Evolutionary conservation across 441 rosid species (phyloP), one percentile per base, ranked within the genome.

Genomic region (Aquilaria agallochum): DNA sequence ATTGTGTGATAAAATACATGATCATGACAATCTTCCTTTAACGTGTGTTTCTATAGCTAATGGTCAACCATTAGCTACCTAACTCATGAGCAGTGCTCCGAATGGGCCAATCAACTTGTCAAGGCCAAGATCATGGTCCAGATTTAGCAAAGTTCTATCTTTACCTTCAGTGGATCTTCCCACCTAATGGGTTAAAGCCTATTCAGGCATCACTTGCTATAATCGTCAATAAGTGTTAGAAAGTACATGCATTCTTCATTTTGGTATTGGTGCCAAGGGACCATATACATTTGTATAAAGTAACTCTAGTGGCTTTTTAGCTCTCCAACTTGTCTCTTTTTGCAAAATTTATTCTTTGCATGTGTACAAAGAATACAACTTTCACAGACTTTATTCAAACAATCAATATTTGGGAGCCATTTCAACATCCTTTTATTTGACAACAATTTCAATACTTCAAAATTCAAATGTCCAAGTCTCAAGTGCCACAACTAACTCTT

Each of bases 371-470:
- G 5, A 10, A 53, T 14, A 15, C 58, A 62, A 20, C 27, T 20
- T 20, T 20, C 27, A 20, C 27, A 20, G 3, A 13, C 45, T 33
- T 52, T 27, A 31, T 34, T 51, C 4, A 31, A 48, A 31, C 11
- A 4, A 9, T 62, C 31, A 11, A 62, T 36, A 11, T 51, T 51
- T 1, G 66, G 58, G n/a, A 62, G 1, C 12, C 66, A 31, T 1
- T 12, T 62, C 47, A 51, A 53, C 66, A 51, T 62, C 27, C 40
- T 40, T 20, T 58, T 58, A 6, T 58, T 36, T 14, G 20, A 36
- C 50, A 58, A 12, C 7, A 20, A 5, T 40, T 34, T 34, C 30
- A 58, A 34, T 5, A 47, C 61, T 10, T 20, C 30, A 10, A 58
- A 34, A 42, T 34, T 33, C 13, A 34, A 40, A 31, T 42, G 61